Conservation (phyloP, 1,284 basidiomycete species). For the Ustilago crameri region DNA sequence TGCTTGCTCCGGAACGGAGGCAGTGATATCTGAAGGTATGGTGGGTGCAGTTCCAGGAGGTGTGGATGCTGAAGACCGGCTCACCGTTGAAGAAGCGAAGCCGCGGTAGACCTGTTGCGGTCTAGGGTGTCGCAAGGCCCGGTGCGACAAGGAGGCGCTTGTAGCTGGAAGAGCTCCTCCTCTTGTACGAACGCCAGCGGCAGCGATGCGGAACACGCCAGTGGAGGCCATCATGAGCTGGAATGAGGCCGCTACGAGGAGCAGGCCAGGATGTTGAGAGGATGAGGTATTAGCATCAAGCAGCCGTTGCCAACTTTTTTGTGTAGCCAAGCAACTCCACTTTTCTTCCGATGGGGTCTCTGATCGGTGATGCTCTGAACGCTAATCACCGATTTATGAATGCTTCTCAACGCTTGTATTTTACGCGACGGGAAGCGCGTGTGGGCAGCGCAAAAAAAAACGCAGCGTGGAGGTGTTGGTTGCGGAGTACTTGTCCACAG, state of each 20-base stretch:
- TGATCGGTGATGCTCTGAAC: slow-evolving; percentile 13
- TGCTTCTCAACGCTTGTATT: slow-evolving; percentile 4
- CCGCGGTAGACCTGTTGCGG: slow-evolving; percentile 8
- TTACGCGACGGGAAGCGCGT: slow-evolving; percentile 40
- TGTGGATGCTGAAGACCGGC: not conserved
- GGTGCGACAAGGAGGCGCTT: slow-evolving; percentile 4
- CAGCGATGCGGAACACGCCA: slow-evolving; percentile 16
- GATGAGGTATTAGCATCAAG: no score
- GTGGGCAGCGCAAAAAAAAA: not conserved
- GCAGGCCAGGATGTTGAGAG: not conserved
- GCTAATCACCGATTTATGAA: slow-evolving; percentile 11
- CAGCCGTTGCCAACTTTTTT: not conserved
- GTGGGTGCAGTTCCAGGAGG: slow-evolving; percentile 2
- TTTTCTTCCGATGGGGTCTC: slow-evolving; percentile 7
- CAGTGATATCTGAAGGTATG: not conserved
- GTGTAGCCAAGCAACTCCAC: slow-evolving; percentile 27
- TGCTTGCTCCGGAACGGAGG: not conserved
- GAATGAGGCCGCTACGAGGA: not conserved
- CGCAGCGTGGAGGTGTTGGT: slow-evolving; percentile 40
- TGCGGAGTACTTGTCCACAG: not conserved
- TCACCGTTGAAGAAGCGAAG: slow-evolving; percentile 24
- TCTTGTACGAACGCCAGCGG: slow-evolving; percentile 19
- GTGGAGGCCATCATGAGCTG: slow-evolving; percentile 16
- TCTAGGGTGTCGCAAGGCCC: not conserved
- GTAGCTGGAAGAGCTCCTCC: slow-evolving; percentile 6